Base-by-base conservation (phyloP, 495 filamentous ascomycete species). In the Pyrenula massariospora region DNA sequence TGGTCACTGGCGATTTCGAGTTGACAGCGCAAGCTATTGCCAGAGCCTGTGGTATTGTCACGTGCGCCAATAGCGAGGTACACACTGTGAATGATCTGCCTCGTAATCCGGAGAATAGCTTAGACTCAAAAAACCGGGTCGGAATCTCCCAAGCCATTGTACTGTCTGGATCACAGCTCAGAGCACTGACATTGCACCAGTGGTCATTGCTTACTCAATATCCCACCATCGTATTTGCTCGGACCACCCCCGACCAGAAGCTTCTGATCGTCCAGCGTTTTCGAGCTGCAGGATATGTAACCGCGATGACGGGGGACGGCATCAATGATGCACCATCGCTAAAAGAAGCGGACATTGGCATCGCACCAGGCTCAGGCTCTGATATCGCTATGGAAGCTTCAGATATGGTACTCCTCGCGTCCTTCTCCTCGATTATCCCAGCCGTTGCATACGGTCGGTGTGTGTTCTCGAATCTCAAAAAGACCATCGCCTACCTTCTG, bases 211-310 rank as follows among this genome's bases (percentile, higher is more conserved):
- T 86, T 10, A 80, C 75, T 48, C 63, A 67, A 15, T 86, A 85
- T 55, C 68, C 80, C 15, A 83, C 85, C 57, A 81, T 86, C n/a
- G 81, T 86, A 36, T 88, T 88, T 61, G 79, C 84, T 10, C 74
- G 84, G 0, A 88, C 86, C 2, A 88, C 84, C 0, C 84, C 85
- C 0, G 86, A 90, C 60, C 86, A 89, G 57, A 90, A 89, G 59
- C 74, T 88, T 1, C 79, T 84, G 21, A 88, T 89, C 56, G 84
- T 91, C 12, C 76, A 76, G 22, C 83, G 87, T 56, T 77, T 89
- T 50, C 83, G 84, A 58, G 62, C 68, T 1, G 69, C 79, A 12
- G 72, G 74, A 3, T 65, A 69, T 2, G 70, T 73, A 47, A 75
- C 77, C 12, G 76, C 61, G 10, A 78, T 83, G 74, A 80, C 79